phyloP scores from a whole-genome alignment of 768 basidiomycete genomes.

The Cytidiella melzeri region DNA sequence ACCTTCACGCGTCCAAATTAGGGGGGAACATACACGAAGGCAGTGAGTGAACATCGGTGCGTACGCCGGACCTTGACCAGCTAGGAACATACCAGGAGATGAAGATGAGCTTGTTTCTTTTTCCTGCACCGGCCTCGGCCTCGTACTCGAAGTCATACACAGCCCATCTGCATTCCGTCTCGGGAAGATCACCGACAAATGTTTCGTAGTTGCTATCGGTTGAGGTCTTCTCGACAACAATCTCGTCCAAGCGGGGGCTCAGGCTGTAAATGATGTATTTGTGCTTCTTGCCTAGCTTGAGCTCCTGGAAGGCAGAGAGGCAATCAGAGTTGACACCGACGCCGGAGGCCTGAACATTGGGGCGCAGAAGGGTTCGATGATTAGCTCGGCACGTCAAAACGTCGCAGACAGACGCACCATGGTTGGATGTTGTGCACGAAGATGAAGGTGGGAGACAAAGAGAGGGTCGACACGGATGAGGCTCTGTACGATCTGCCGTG shows the following conservation, averaged over 20 bases:
- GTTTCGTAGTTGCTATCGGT: slow-evolving; percentile 50
- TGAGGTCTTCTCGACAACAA: slow-evolving; percentile 70
- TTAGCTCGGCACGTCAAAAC: background rate
- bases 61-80: too few relatives aligned
- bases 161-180: slow-evolving; percentile 77
- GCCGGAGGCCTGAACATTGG: slow-evolving; percentile 50
- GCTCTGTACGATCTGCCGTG: slow-evolving; percentile 2
- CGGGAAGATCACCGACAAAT: slow-evolving; percentile 71
- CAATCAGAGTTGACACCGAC: slow-evolving; percentile 55
- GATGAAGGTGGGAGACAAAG: slow-evolving; percentile 4
- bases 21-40: too few relatives aligned
- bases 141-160: slow-evolving; percentile 88
- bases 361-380: background rate
- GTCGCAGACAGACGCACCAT: slow-evolving; percentile 6
- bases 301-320: slow-evolving; percentile 50
- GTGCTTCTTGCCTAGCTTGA: slow-evolving; percentile 71
- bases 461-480: slow-evolving; percentile 3
- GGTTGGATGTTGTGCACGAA: slow-evolving; percentile 7
- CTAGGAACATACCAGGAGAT: slow-evolving; percentile 71
- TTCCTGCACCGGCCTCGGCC: slow-evolving; percentile 64
- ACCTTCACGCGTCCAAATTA: slow-evolving; percentile 42
- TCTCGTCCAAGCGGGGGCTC: slow-evolving; percentile 55
- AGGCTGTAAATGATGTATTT: slow-evolving; percentile 84
- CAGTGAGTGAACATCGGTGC: too few relatives aligned
- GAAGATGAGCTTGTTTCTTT: slow-evolving; percentile 84